These are phyloP conservation scores for Porpolomopsis calyptriformis DNA, from an alignment of 768 basidiomycete species.

Conservation along the genomic window DNA sequence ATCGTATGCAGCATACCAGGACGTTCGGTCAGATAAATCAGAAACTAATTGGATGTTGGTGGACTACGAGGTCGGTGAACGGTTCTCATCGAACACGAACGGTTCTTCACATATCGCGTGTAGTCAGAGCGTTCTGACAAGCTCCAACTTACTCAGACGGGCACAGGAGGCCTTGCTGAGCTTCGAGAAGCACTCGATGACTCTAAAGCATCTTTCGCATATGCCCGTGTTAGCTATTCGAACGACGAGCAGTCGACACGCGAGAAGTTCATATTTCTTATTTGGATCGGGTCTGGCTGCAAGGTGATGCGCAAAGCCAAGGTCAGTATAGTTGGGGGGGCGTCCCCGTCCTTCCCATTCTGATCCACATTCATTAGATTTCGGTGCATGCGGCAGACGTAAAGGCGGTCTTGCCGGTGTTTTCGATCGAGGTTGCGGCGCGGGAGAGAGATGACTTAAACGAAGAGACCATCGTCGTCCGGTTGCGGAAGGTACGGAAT, in stretches of 20 bases:
- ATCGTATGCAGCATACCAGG: constrained; percentile 59
- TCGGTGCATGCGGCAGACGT: constrained; percentile 88
- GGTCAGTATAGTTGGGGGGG: no score
- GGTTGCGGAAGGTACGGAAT: constrained; percentile 63
- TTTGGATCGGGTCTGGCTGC: constrained; percentile 73
- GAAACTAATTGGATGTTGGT: constrained; percentile 86
- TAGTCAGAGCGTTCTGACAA: constrained; percentile 73
- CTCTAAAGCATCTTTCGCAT: constrained; percentile 71
- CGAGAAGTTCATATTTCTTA: constrained; percentile 81
- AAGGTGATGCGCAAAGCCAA: constrained; percentile 91
- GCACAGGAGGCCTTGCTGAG: constrained; percentile 70
- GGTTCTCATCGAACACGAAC: background rate
- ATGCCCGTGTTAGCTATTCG: constrained; percentile 72
- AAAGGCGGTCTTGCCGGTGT: constrained; percentile 66
- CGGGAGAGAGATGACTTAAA: constrained; percentile 74
- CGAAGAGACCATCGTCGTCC: constrained; percentile 75
- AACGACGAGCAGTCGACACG: constrained; percentile 81
- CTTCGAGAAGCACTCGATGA: constrained; percentile 63
- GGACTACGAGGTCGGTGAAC: constrained; percentile 57
- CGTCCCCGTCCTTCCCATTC: constrained; percentile 15
- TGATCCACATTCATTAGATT: constrained; percentile 44
- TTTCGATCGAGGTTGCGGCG: constrained; percentile 83
- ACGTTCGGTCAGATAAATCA: constrained; percentile 76
- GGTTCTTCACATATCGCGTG: constrained; percentile 8
- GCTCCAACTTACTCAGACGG: constrained; percentile 66